phyloP scores from a whole-genome alignment of 768 basidiomycete species.

The Lentinula edodes region DNA sequence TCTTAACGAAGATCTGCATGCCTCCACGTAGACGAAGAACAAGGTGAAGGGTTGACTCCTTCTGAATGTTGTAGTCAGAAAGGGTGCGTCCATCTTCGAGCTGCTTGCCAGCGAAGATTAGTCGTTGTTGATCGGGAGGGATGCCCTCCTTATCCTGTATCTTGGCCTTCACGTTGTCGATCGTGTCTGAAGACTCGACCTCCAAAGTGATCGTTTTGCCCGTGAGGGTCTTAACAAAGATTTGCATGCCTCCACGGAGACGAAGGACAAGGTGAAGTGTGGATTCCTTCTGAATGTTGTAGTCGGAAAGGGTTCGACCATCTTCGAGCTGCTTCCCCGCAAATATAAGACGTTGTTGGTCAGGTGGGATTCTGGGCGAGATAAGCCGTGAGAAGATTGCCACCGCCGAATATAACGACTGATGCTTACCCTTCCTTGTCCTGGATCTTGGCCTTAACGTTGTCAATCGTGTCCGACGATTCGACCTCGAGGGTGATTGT shows the following conservation, averaged over 20 bases:
- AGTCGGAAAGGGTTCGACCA: conserved; percentile 83
- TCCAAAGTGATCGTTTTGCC: conserved; percentile 92
- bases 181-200: conserved; percentile 83
- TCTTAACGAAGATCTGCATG: conserved; percentile 91
- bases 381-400: conserved; percentile 1
- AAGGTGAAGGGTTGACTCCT: conserved; percentile 78
- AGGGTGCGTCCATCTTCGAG: conserved; percentile 87
- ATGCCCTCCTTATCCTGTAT: conserved; percentile 93
- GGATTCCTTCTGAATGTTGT: conserved; percentile 95
- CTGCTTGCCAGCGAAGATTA: conserved; percentile 93
- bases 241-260: conserved; percentile 89
- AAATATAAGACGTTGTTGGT: conserved; percentile 94
- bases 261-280: conserved; percentile 81
- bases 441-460: conserved; percentile 80
- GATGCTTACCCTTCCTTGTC: conserved; percentile 64
- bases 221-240: conserved; percentile 78
- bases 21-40: conserved; percentile 86
- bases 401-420: neutral
- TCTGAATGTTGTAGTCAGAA: conserved; percentile 89
- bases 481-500: conserved; percentile 88
- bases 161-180: conserved; percentile 87
- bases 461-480: conserved; percentile 72
- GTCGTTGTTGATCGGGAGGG: conserved; percentile 83
- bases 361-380: conserved; percentile 61
- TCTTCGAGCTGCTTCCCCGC: conserved; percentile 96